Evolutionary conservation across 2,329 filamentous ascomycete genomes (phyloP).

Genomic region (Neurospora sp.): DNA sequence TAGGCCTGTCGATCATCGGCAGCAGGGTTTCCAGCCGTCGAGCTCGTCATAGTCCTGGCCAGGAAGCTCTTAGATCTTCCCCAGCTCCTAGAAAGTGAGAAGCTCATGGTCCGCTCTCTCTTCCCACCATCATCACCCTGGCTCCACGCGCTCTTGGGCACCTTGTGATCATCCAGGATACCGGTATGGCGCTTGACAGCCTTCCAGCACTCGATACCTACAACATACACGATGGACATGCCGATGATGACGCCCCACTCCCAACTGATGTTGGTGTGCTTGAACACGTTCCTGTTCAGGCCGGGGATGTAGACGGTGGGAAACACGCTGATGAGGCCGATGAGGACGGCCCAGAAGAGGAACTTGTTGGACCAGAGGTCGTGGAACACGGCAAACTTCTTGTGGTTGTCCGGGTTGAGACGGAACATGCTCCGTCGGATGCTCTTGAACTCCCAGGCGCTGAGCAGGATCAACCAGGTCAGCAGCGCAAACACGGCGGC

Average conservation of each 20-base stretch:
- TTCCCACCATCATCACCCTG: conserved; percentile 40
- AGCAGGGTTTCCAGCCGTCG: conserved; percentile 2
- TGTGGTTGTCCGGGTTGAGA: conserved; percentile 45
- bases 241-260: conserved; percentile 64
- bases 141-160: conserved; percentile 40
- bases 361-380: conserved; percentile 63
- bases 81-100: conserved; percentile 39
- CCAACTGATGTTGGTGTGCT: conserved; percentile 62
- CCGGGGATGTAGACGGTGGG: conserved; percentile 63
- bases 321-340: conserved; percentile 53
- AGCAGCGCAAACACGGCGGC: conserved; percentile 65
- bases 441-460: conserved; percentile 71
- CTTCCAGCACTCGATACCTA: conserved; percentile 65
- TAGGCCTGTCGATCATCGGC: not conserved
- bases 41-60: conserved; percentile 9
- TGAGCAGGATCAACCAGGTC: conserved; percentile 64
- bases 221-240: conserved; percentile 54
- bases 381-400: conserved; percentile 43
- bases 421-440: conserved; percentile 63
- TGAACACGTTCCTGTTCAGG: conserved; percentile 62
- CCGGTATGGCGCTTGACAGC: conserved; percentile 49
- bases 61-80: conserved; percentile 16
- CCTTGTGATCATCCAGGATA: conserved; percentile 42
- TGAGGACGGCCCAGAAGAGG: conserved; percentile 56
- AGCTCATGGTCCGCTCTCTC: conserved; percentile 37